Evolutionary conservation across 495 filamentous ascomycete genomes (phyloP), one percentile per base, ranked within the genome.

Genomic region (Clavariopsis aquatica): DNA sequence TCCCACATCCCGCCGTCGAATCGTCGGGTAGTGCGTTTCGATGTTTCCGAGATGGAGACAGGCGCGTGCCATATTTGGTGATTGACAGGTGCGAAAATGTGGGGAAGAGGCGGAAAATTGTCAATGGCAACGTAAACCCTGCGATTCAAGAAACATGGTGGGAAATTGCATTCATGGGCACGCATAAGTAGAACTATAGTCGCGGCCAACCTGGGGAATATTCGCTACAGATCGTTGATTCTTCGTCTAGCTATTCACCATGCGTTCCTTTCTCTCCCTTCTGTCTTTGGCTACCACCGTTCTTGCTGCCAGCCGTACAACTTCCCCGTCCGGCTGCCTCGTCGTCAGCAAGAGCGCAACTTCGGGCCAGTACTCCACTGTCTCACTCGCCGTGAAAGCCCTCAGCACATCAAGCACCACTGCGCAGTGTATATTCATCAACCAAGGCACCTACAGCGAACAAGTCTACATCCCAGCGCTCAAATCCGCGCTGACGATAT

Each of bases 351-450:
- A 78, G 66, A 62, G 46, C 19, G 57, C 75, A 6, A 41, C 46
- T 1, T 63, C 60, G 4, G 76, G 73, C 52, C 71, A 77, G 36
- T 82, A 79, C 70, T 51, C 52, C 4, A 80, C 79, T 6, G 75
- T 90, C 57, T 81, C 83, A 72, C 71, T 77, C 9, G 87, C 87
- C 23, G 78, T 90, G 47, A 65, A 80, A 13, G 76, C 77, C 9
- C 56, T 69, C 19, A 64, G 60, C 49, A 64, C 46, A 4, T 47
- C 36, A 22, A 72, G 78, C 8, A 77, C 80, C 26, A 57, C 69
- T 0, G 76, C 75, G 1, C 84, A 88, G 68, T 83, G 78, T 66
- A 83, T 90, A 71, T 89, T 88, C 78, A 83, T 90, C 71, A 62
- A 80, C 7, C 46, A 77, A 10, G 77, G 82, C 20, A 72, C 70